Conservation (phyloP, 2,329 filamentous ascomycete genomes). For the Alternaria brassicicola region DNA sequence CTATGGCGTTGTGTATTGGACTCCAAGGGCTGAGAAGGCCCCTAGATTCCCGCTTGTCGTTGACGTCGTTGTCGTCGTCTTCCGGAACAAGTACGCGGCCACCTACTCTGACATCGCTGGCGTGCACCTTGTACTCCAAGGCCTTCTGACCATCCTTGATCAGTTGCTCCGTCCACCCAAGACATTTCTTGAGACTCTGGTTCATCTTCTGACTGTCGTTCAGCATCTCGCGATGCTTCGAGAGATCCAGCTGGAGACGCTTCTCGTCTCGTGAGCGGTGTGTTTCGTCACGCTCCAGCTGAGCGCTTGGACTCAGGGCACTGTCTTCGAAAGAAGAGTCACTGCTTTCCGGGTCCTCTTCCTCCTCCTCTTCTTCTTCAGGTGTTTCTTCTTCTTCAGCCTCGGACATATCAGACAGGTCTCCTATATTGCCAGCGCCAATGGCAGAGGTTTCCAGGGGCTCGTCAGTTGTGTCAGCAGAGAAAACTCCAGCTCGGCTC, state of each 20-base stretch:
- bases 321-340: constrained; percentile 61
- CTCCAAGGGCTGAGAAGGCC: constrained; percentile 49
- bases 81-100: constrained; percentile 77
- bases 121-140: constrained; percentile 78
- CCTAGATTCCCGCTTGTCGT: constrained; percentile 26
- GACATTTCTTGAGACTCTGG: constrained; percentile 86
- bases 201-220: constrained; percentile 95
- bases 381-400: constrained; percentile 42
- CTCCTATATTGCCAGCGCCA: constrained; percentile 43
- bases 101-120: constrained; percentile 80
- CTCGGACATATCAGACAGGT: constrained; percentile 48
- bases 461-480: constrained; percentile 60
- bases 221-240: constrained; percentile 86
- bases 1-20: constrained; percentile 32
- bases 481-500: constrained; percentile 78
- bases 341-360: constrained; percentile 54
- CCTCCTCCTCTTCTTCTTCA: constrained; percentile 49
- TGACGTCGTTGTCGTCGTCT: constrained; percentile 62
- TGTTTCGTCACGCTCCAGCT: constrained; percentile 52
- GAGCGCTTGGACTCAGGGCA: constrained; percentile 50
- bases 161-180: constrained; percentile 87
- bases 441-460: constrained; percentile 51
- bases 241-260: constrained; percentile 80
- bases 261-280: constrained; percentile 79
- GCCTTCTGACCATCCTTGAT: constrained; percentile 90